Percentiles rank a stretch among this genome's conserved stretches.
These are phyloP conservation scores for Gonapodya prolifera DNA, from an alignment of 192 early-diverging fungal genomes.

Conservation along the genomic window DNA sequence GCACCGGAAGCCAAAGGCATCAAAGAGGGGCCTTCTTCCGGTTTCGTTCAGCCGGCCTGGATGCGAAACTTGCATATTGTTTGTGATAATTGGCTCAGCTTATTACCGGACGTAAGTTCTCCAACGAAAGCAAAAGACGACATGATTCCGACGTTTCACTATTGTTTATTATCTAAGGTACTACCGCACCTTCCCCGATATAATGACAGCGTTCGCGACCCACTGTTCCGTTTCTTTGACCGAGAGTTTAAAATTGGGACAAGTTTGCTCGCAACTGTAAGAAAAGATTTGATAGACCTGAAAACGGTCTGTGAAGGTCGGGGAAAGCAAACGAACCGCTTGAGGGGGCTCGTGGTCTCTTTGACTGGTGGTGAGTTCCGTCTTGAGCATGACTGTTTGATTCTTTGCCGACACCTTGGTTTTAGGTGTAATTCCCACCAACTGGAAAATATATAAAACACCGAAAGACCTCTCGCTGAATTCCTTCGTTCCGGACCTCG, in stretches of 20 bases:
- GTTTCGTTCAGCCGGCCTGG: constrained; percentile 45
- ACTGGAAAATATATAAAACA: constrained; percentile 60
- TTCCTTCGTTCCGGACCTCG: constrained; percentile 63
- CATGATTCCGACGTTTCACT: neutral
- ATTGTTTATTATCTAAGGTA: neutral
- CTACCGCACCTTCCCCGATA: neutral
- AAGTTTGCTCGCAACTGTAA: constrained; percentile 43
- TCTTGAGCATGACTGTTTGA: neutral
- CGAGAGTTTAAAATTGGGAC: constrained; percentile 58
- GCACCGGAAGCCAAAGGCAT: constrained; percentile 11
- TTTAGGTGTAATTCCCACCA: constrained; percentile 47
- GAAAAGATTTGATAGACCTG: constrained; percentile 52
- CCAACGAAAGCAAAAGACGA: neutral
- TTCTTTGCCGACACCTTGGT: neutral
- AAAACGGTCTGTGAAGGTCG: constrained; percentile 57
- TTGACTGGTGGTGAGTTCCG: constrained; percentile 39
- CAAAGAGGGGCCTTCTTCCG: constrained; percentile 11
- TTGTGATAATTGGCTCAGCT: constrained; percentile 40
- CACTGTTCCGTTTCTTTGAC: constrained; percentile 72
- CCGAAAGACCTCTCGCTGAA: constrained; percentile 41
- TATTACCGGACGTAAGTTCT: constrained; percentile 35
- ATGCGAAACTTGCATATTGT: constrained; percentile 51
- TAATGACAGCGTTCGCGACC: constrained; percentile 32
- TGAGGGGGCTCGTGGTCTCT: constrained; percentile 54
- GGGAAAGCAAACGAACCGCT: constrained; percentile 76